A percentile compares a stretch with the other conserved stretches of the same genome.
These are phyloP conservation scores for Cystoderma amianthinum DNA, from an alignment of 768 basidiomycete genomes.

Conservation along the genomic window DNA sequence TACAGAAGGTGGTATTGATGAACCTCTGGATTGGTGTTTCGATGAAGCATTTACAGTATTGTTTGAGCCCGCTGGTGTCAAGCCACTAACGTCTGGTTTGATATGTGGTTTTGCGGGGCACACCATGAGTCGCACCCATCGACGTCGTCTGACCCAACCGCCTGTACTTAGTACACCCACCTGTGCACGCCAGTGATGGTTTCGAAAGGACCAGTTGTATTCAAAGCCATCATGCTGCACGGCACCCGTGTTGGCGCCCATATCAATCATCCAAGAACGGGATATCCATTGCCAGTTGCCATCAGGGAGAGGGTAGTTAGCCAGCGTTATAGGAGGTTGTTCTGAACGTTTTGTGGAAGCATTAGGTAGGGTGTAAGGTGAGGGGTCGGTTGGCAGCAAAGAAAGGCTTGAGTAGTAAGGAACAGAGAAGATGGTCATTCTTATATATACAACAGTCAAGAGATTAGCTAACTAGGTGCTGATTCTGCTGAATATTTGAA, in stretches of 20 bases:
- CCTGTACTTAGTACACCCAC: constrained; percentile 55
- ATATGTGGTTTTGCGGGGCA: constrained; percentile 37
- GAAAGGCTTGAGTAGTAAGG: constrained; percentile 66
- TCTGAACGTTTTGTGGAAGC: constrained; percentile 28
- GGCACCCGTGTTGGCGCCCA: constrained; percentile 69
- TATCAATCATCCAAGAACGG: constrained; percentile 81
- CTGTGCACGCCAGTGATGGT: constrained; percentile 56
- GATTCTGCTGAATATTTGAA: too few species aligned
- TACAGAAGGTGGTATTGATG: not conserved
- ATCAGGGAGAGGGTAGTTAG: constrained; percentile 68
- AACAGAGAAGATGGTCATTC: constrained; percentile 63
- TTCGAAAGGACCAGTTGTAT: constrained; percentile 75
- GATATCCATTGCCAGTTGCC: constrained; percentile 82
- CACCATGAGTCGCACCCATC: constrained; percentile 87
- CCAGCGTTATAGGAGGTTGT: constrained; percentile 51
- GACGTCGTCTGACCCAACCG: constrained; percentile 69
- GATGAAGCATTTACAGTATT: constrained; percentile 6
- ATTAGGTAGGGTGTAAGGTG: constrained; percentile 61
- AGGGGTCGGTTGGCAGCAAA: constrained; percentile 67
- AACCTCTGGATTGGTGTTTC: constrained; percentile 4
- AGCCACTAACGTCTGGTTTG: constrained; percentile 7
- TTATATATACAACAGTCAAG: too few species aligned
- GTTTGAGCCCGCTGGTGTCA: constrained; percentile 6
- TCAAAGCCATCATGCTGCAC: constrained; percentile 83
- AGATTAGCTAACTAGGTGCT: too few species aligned